These are phyloP conservation scores for Podila minutissima DNA, from an alignment of 192 early-diverging fungal species.

Conservation along the genomic window DNA sequence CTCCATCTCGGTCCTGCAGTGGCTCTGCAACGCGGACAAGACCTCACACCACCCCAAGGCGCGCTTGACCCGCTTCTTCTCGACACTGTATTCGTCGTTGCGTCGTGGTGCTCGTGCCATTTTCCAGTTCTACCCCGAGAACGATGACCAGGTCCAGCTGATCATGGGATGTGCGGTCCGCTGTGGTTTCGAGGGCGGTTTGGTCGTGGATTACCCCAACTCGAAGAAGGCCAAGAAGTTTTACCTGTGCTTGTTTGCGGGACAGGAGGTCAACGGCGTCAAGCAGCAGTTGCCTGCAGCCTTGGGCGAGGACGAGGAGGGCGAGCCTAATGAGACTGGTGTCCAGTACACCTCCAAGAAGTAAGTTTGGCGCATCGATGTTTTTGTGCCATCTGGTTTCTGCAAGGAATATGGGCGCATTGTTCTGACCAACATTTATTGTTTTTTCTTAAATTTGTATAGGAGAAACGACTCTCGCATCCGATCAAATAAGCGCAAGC, in stretches of 20 bases:
- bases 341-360: slow-evolving; percentile 58
- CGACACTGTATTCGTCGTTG: slow-evolving; percentile 90
- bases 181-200: slow-evolving; percentile 95
- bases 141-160: slow-evolving; percentile 93
- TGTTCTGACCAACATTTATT: background rate
- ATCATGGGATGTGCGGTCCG: slow-evolving; percentile 88
- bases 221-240: slow-evolving; percentile 97
- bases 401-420: background rate
- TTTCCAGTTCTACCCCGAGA: slow-evolving; percentile 99
- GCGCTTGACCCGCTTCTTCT: slow-evolving; percentile 90
- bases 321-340: slow-evolving; percentile 51
- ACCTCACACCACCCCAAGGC: slow-evolving; percentile 84
- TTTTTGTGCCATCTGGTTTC: no score
- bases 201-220: slow-evolving; percentile 97
- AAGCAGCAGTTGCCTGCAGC: slow-evolving; percentile 71
- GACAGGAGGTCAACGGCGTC: slow-evolving; percentile 66
- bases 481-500: slow-evolving; percentile 58
- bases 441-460: background rate
- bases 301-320: slow-evolving; percentile 66
- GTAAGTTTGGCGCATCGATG: background rate
- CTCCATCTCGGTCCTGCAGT: slow-evolving; percentile 95
- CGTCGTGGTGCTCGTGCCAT: slow-evolving; percentile 90
- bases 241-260: slow-evolving; percentile 96
- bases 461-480: slow-evolving; percentile 51
- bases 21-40: slow-evolving; percentile 99